These are phyloP conservation scores for Trichoderma simmonsii DNA, from an alignment of 2,329 filamentous ascomycete genomes.

Conservation along the genomic window DNA sequence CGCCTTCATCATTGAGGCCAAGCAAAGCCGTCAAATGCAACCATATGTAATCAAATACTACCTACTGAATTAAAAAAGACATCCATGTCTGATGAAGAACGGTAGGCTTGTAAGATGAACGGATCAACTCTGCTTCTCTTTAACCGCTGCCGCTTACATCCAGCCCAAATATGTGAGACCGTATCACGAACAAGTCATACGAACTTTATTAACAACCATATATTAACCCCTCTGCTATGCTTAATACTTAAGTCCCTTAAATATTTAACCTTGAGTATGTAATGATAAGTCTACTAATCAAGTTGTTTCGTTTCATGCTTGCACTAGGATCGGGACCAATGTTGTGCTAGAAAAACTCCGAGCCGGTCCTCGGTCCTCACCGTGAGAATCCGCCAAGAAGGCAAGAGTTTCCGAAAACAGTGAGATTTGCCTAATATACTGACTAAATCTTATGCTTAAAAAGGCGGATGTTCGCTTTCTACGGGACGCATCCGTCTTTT, in stretches of 20 bases:
- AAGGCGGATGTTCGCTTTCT: neutral
- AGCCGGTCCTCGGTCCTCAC: neutral
- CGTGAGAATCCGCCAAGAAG: neutral
- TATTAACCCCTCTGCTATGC: neutral
- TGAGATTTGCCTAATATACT: neutral
- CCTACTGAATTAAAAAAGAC: neutral
- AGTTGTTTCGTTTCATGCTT: neutral
- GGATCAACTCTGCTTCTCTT: neutral
- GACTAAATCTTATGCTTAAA: neutral
- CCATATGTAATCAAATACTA: neutral
- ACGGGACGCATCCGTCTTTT: neutral
- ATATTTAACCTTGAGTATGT: neutral
- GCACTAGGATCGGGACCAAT: neutral
- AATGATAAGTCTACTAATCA: too few relatives aligned
- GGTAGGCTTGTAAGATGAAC: neutral
- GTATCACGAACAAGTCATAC: neutral
- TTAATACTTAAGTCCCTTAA: neutral
- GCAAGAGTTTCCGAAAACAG: neutral
- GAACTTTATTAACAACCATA: neutral
- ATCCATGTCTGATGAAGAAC: neutral
- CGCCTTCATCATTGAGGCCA: too few relatives aligned
- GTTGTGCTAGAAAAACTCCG: neutral
- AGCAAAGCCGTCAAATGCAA: neutral
- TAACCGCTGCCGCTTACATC: neutral
- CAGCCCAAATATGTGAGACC: neutral